A percentile compares a stretch with the other conserved stretches of the same genome.
Evolutionary conservation across 148 eudicot genomes (phyloP).

Genomic region (Diospyros lotus): DNA sequence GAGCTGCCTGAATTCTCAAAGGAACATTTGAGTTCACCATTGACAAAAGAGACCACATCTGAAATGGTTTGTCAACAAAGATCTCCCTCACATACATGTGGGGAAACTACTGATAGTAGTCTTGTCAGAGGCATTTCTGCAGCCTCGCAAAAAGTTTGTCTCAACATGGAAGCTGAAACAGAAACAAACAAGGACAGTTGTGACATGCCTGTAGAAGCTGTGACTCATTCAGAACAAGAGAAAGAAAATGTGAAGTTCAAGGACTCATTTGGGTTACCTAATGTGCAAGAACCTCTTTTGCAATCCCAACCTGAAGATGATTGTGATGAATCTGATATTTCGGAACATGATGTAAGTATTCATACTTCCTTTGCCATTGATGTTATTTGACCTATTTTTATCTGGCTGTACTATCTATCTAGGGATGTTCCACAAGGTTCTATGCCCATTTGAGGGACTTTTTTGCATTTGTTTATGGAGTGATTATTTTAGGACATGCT

Average conservation of each 20-base stretch:
- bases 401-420: too few species aligned
- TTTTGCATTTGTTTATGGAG: too few species aligned
- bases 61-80: constrained; percentile 1
- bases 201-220: constrained; percentile 22
- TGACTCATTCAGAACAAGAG: constrained; percentile 19
- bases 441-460: too few species aligned
- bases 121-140: constrained; percentile 6
- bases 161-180: constrained; percentile 15
- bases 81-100: constrained; percentile 5
- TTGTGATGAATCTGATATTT: constrained; percentile 64
- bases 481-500: too few species aligned
- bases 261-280: constrained; percentile 20
- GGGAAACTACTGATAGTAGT: constrained; percentile 7
- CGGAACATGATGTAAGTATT: constrained; percentile 77
- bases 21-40: constrained; percentile 10
- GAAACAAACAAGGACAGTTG: constrained; percentile 9
- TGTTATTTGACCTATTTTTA: not conserved
- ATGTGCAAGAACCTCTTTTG: constrained; percentile 23
- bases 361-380: not conserved
- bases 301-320: constrained; percentile 38
- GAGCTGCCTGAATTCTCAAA: constrained; percentile 8
- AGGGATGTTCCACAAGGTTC: too few species aligned
- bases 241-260: constrained; percentile 28
- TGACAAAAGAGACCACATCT: constrained; percentile 18
- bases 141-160: constrained; percentile 11